Base-by-base conservation (phyloP, 2,329 filamentous ascomycete species). In the Stenocarpella maydis region DNA sequence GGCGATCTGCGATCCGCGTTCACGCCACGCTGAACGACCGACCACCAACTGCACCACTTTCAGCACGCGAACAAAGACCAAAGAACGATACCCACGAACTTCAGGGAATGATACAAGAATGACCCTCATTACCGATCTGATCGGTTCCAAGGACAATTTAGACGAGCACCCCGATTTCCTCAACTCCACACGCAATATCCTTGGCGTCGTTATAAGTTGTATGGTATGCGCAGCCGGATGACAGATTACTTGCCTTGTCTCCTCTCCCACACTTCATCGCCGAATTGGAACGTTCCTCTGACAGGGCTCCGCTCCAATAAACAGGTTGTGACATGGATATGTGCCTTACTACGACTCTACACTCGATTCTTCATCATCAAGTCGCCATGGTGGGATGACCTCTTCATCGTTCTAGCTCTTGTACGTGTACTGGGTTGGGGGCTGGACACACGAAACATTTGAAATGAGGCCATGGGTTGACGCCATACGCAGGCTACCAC, bases 301-400 rank as follows among this genome's bases (percentile, higher is more conserved):
- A 67, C 39, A 47, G n/a, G 10, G 15, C 17, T 1, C 24, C 17
- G n/a, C 17, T 43, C 2, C 43, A 3, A 12, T n/a, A 19, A 45
- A 34, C 19, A 71, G 69, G n/a, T 71, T 14, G n/a, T 74, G 9
- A 67, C 65, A 17, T 74, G 72, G 67, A 66, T 73, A 1, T 73
- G 70, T 24, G 73, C 70, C 21, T 15, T 53, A 10, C 64, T 73
- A 19, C 72, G 73, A 67, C 55, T 74, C 9, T 74, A 74, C 53
- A 72, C 72, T 4, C 71, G 73, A 3, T 55, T 70, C 17, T 74
- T 71, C 34, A 28, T 74, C 15, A 43, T 72, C 8, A 63, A 58
- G 24, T 74, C 71, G 31, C 67, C 72, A 1, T 70, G 73, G 58
- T 74, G 73, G 73, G 73, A 74, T 49, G 73, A 74, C 39, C 43